phyloP scores from a whole-genome alignment of 768 basidiomycete genomes.

The Cystobasidiopsis lactophilus region DNA sequence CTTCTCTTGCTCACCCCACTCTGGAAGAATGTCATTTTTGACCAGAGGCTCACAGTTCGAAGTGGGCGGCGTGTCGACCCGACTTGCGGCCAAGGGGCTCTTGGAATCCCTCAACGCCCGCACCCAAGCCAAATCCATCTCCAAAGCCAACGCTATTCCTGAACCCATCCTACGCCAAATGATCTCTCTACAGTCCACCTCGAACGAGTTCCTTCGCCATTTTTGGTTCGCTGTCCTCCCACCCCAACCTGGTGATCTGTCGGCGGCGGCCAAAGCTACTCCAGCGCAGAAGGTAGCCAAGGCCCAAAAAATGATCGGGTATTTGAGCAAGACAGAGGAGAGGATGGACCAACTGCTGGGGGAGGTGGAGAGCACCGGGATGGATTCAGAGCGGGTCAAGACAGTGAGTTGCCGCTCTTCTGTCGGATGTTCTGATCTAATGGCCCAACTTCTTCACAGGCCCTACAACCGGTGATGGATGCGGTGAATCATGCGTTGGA shows the following conservation, averaged over 20 bases:
- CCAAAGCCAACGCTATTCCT: conserved; percentile 33
- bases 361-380: conserved; percentile 36
- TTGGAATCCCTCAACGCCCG: not conserved
- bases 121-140: conserved; percentile 41
- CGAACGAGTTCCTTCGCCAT: conserved; percentile 87
- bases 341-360: conserved; percentile 60
- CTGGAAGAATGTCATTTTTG: too few relatives aligned
- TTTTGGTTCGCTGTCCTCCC: conserved; percentile 59
- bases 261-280: conserved; percentile 27
- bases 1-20: too few relatives aligned
- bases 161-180: conserved; percentile 6
- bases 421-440: not conserved
- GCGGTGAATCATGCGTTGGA: conserved; percentile 3
- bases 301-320: conserved; percentile 68
- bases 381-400: conserved; percentile 31
- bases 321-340: conserved; percentile 53
- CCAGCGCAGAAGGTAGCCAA: conserved; percentile 52
- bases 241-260: conserved; percentile 7
- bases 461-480: conserved; percentile 8
- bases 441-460: not conserved
- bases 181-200: conserved; percentile 71
- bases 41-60: not conserved
- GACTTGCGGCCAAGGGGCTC: not conserved
- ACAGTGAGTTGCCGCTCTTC: not conserved
- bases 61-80: not conserved